Conservation (phyloP, 1,284 basidiomycete genomes). For the Anthracocystis setariae region DNA sequence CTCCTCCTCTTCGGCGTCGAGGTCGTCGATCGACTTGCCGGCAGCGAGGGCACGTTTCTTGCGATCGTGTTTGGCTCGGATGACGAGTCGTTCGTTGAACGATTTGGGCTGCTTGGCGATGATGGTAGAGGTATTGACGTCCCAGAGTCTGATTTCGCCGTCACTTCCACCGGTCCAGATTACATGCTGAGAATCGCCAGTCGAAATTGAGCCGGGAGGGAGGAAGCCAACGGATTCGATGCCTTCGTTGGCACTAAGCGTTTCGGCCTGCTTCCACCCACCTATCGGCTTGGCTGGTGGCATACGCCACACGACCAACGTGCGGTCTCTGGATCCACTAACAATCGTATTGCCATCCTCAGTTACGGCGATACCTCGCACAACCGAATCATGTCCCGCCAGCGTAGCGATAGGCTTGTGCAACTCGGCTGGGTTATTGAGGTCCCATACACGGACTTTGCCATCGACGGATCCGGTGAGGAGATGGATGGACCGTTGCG, state of each 20-base stretch:
- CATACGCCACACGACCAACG: conserved; percentile 54
- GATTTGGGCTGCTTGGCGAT: conserved; percentile 26
- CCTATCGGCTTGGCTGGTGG: conserved; percentile 1
- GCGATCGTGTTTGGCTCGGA: conserved; percentile 6
- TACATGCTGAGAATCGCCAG: conserved; percentile 62
- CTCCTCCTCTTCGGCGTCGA: conserved; percentile 49
- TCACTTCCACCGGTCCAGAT: conserved; percentile 61
- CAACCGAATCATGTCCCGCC: conserved; percentile 60
- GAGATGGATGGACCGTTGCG: conserved; percentile 75
- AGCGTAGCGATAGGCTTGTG: conserved; percentile 55
- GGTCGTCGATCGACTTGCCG: conserved; percentile 5
- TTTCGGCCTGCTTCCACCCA: conserved; percentile 59
- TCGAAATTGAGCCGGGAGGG: conserved; percentile 71
- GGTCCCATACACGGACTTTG: conserved; percentile 64
- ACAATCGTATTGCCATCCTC: conserved; percentile 53
- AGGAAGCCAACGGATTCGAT: conserved; percentile 62
- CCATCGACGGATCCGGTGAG: conserved; percentile 81
- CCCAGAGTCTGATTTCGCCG: conserved; percentile 58
- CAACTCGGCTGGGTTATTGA: conserved; percentile 40
- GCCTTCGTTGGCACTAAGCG: conserved; percentile 57
- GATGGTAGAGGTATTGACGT: conserved; percentile 33
- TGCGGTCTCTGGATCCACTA: conserved; percentile 57
- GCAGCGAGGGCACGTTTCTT: conserved; percentile 9
- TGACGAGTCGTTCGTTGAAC: conserved; percentile 31
- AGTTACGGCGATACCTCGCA: conserved; percentile 58